These are phyloP conservation scores for Colletotrichum destructivum DNA, from an alignment of 2,329 filamentous ascomycete species.

Conservation along the genomic window DNA sequence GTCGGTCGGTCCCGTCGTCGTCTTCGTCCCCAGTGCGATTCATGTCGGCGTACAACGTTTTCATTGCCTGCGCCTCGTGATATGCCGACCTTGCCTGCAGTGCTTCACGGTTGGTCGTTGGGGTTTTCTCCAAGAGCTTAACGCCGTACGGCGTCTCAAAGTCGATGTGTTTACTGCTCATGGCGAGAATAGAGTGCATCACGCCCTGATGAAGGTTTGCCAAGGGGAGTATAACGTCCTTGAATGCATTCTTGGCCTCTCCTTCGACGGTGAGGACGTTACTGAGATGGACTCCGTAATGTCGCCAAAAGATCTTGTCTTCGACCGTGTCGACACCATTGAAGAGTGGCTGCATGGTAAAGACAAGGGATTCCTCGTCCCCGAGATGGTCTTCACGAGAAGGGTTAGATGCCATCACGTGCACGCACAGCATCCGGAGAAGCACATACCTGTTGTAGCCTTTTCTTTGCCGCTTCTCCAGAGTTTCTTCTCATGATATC, in stretches of 20 bases:
- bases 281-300: conserved; percentile 86
- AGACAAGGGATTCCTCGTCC: conserved; percentile 49
- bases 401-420: conserved; percentile 3
- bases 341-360: conserved; percentile 78
- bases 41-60: conserved; percentile 66
- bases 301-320: conserved; percentile 85
- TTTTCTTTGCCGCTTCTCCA: conserved; percentile 90
- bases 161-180: conserved; percentile 84
- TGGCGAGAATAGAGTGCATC: conserved; percentile 91
- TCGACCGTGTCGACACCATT: conserved; percentile 85
- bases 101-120: conserved; percentile 61
- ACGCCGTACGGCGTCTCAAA: conserved; percentile 69
- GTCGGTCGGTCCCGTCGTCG: conserved; percentile 60
- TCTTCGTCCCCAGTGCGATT: conserved; percentile 57
- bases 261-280: conserved; percentile 86
- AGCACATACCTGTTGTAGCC: conserved; percentile 74
- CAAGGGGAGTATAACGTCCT: conserved; percentile 86
- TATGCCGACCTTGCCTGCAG: conserved; percentile 67
- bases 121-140: conserved; percentile 66
- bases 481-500: conserved; percentile 87
- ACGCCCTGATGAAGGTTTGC: conserved; percentile 84
- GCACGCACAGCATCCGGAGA: not conserved
- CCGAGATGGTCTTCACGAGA: conserved; percentile 16
- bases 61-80: conserved; percentile 70
- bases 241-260: conserved; percentile 87